Evolutionary conservation across 1,284 basidiomycete species (phyloP).

Genomic region (Moesziomyces parantarcticus): DNA sequence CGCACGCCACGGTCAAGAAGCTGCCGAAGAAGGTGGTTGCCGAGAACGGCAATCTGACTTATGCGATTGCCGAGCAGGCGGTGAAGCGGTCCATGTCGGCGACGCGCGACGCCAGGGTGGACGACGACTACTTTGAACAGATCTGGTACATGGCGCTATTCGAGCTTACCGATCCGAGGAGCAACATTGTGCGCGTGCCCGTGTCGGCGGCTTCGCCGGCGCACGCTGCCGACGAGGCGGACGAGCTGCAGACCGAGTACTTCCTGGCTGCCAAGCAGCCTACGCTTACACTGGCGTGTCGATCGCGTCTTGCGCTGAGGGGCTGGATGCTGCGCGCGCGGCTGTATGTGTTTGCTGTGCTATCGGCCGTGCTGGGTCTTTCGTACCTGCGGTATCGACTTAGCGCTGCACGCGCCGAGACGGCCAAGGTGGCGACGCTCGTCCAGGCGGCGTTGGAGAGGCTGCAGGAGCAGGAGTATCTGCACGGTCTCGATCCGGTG

Average conservation of each 20-base stretch:
- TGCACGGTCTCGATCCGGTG: conserved; percentile 85
- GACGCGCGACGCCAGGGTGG: conserved; percentile 23
- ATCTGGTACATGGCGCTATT: conserved; percentile 62
- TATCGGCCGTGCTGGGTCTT: conserved; percentile 1
- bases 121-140: conserved; percentile 51
- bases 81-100: conserved; percentile 48
- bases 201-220: conserved; percentile 7
- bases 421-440: conserved; percentile 30
- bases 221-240: conserved; percentile 3
- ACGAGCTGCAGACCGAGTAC: conserved; percentile 6
- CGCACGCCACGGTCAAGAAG: conserved; percentile 31
- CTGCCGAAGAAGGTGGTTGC: conserved; percentile 19
- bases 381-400: conserved; percentile 33
- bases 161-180: conserved; percentile 49
- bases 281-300: conserved; percentile 34
- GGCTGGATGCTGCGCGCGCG: conserved; percentile 38
- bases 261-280: conserved; percentile 41
- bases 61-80: conserved; percentile 27
- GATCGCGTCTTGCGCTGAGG: conserved; percentile 34
- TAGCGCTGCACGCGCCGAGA: conserved; percentile 14
- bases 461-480: conserved; percentile 73
- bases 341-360: conserved; percentile 27
- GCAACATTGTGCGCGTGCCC: conserved; percentile 33
- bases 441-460: conserved; percentile 46
- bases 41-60: conserved; percentile 32